Conservation (phyloP, 805 yeast species). For the Vanderwaltozyma tropicalis region DNA sequence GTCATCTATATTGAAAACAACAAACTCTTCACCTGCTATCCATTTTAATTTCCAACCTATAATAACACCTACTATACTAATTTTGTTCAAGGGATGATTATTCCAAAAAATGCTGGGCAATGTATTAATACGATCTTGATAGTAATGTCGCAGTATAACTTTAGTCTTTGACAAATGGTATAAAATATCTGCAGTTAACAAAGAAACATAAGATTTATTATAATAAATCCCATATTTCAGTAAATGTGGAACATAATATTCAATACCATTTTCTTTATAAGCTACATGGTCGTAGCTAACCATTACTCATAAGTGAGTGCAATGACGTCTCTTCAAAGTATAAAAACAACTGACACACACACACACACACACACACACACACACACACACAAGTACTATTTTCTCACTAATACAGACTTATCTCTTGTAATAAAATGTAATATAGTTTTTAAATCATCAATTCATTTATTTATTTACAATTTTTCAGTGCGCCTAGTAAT, state of each 20-base stretch:
- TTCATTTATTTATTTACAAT: no score
- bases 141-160: constrained; percentile 4
- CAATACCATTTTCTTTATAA: constrained; percentile 5
- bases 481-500: no score
- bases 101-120: constrained; percentile 23
- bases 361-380: no score
- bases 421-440: no score
- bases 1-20: constrained; percentile 20
- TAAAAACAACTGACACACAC: no score
- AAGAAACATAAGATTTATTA: constrained; percentile 1
- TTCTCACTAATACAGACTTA: no score
- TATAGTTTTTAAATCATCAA: no score
- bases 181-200: constrained; percentile 8
- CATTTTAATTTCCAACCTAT: constrained; percentile 18
- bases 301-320: constrained; percentile 5
- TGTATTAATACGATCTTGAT: constrained; percentile 2
- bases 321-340: no score
- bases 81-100: constrained; percentile 35
- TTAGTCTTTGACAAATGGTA: constrained; percentile 4
- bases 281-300: constrained; percentile 13
- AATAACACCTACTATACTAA: constrained; percentile 31
- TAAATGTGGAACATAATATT: constrained; percentile 4
- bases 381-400: no score
- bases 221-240: constrained; percentile 4
- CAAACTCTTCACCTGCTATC: constrained; percentile 10